Conservation (phyloP, 768 basidiomycete species). For the Boletellus sp. region DNA sequence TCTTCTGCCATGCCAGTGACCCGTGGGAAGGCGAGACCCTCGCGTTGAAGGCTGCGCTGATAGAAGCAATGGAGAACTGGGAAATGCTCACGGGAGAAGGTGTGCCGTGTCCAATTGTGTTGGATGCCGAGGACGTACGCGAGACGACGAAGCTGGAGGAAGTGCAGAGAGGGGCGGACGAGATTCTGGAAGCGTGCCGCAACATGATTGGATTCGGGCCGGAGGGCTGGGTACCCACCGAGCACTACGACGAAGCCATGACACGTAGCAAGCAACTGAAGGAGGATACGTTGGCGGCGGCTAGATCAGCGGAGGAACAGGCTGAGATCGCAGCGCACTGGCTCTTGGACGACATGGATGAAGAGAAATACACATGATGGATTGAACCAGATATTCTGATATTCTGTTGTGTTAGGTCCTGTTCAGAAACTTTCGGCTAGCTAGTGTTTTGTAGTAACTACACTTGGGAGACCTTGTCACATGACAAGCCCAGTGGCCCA, state of each 20-base stretch:
- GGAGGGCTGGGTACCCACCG: neutral
- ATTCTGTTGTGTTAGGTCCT: too few relatives aligned
- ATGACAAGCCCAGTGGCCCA: neutral
- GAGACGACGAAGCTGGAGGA: neutral
- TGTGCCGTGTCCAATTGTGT: neutral
- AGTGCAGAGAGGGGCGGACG: neutral
- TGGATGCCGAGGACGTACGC: neutral
- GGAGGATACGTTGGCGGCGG: neutral
- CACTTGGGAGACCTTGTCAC: neutral
- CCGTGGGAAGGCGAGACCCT: neutral
- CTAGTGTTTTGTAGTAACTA: neutral
- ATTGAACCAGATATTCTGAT: too few relatives aligned
- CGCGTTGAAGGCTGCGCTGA: neutral
- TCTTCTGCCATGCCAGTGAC: neutral
- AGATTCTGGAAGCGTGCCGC: neutral
- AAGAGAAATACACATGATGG: neutral
- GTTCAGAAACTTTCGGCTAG: too few relatives aligned
- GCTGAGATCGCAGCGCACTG: neutral
- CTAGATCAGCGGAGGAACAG: neutral
- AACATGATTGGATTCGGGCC: neutral
- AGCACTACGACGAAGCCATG: neutral
- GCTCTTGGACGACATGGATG: neutral
- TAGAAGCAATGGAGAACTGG: neutral
- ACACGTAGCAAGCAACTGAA: neutral
- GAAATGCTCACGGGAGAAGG: neutral